Percentiles rank a stretch among this genome's conserved stretches.
These are phyloP conservation scores for Apiotrichum veenhuisii DNA, from an alignment of 1,284 basidiomycete genomes.

Conservation along the genomic window DNA sequence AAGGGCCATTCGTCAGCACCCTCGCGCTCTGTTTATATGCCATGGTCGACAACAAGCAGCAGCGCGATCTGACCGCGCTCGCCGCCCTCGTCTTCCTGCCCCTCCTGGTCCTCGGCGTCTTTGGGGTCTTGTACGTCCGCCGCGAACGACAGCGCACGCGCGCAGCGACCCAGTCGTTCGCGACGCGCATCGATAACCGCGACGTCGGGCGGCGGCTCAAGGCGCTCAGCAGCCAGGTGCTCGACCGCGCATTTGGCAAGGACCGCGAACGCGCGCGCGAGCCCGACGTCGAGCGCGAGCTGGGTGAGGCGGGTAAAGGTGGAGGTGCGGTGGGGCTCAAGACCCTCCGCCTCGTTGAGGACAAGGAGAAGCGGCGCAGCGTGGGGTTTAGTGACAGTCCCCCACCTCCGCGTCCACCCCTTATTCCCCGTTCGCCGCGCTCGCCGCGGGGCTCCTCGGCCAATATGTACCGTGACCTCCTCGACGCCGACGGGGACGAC, in stretches of 20 bases:
- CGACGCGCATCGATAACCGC: slow-evolving; percentile 5
- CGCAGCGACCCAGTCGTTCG: slow-evolving; percentile 37
- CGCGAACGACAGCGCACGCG: slow-evolving; percentile 32
- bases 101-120: slow-evolving; percentile 20
- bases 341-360: too few species aligned
- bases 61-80: slow-evolving; percentile 16
- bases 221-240: not conserved
- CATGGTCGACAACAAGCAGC: slow-evolving; percentile 22
- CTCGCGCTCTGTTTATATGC: slow-evolving; percentile 47
- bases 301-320: not conserved
- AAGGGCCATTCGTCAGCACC: slow-evolving; percentile 25
- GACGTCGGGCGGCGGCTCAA: slow-evolving; percentile 1
- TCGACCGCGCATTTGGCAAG: not conserved
- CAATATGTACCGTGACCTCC: too few species aligned
- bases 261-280: not conserved
- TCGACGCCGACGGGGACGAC: too few species aligned
- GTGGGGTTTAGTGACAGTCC: too few species aligned
- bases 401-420: too few species aligned
- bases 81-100: slow-evolving; percentile 25
- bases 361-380: too few species aligned
- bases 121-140: slow-evolving; percentile 29
- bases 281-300: not conserved
- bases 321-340: too few species aligned
- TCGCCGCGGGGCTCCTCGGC: too few species aligned
- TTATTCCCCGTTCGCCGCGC: too few species aligned